Base-by-base conservation (phyloP, 2,329 filamentous ascomycete species). In the Penicillium brasilianum region DNA sequence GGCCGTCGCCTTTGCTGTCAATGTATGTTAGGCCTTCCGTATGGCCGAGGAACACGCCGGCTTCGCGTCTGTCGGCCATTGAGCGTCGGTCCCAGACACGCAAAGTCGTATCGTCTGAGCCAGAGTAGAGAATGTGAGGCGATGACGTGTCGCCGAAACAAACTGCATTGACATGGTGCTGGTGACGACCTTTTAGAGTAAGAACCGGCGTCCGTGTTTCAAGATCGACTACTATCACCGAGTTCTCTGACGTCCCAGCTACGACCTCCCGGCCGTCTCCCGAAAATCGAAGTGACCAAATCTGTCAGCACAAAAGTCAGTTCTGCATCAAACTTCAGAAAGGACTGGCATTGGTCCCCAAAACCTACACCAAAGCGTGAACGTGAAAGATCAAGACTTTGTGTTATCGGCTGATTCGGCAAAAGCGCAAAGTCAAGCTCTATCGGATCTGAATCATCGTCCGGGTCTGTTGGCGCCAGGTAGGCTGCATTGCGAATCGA, bases 11-110 rank as follows among this genome's bases (percentile, higher is more conserved):
- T 83, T 98, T 94, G 77, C 90, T 94, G 73, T 89, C 87, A 36
- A 89, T 86, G 63, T 88, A 89, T 0, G 87, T 89, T 53, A 89
- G 68, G 7, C 87, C 87, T 74, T 89, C 87, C 0, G 85, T 88
- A 68, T 89, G 87, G 7, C 87, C 87, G 37, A 89, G 76, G 72
- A 89, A 89, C 11, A 87, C 85, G 9, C 87, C 87, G 2, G 87
- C 87, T 71, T 86, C 85, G 51, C 87, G 82, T 34, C 85, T 84
- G 63, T 87, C 80, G 25, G 82, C 85, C 81, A 89, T 84, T 37
- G 83, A 86, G 53, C 95, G 86, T 51, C 94, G 87, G 73, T 99
- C 95, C 95, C 95, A 99, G 2, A 99, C 92, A 72, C 97, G 96
- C 70, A 98, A 86, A 0, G 92, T 96, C 2, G 91, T 89, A 73